Conservation (phyloP, 805 yeast genomes). For the Barnettozyma sp. region DNA sequence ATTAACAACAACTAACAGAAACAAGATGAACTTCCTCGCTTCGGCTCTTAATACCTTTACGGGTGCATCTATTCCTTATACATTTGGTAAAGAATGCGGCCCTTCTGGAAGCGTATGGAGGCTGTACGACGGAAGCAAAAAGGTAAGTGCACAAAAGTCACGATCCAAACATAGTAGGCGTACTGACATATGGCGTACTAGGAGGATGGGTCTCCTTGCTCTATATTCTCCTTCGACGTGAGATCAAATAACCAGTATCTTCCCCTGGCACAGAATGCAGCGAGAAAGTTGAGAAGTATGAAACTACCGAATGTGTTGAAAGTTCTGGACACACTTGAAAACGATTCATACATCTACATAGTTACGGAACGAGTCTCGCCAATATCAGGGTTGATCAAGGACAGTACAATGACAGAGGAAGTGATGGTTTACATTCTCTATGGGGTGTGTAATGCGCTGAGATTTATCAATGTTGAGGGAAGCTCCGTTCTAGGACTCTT, state of each 20-base stretch:
- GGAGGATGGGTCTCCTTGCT: constrained; percentile 43
- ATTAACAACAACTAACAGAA: too few species aligned
- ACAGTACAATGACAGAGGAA: constrained; percentile 37
- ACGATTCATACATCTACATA: constrained; percentile 48
- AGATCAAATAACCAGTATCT: constrained; percentile 30
- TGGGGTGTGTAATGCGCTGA: constrained; percentile 46
- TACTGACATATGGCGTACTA: constrained; percentile 29
- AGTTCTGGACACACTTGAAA: constrained; percentile 57
- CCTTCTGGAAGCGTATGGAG: constrained; percentile 47
- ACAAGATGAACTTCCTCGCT: constrained; percentile 73
- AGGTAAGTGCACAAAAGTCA: constrained; percentile 21
- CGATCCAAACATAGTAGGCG: background rate
- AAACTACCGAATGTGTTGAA: constrained; percentile 65
- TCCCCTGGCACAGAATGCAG: constrained; percentile 39
- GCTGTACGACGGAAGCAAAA: constrained; percentile 48
- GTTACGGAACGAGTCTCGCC: constrained; percentile 65
- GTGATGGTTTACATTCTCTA: constrained; percentile 48
- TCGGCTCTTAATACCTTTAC: constrained; percentile 53
- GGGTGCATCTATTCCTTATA: constrained; percentile 53
- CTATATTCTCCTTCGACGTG: constrained; percentile 60
- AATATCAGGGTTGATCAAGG: constrained; percentile 31
- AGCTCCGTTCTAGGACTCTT: constrained; percentile 59
- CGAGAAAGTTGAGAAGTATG: constrained; percentile 44
- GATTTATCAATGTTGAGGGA: constrained; percentile 49
- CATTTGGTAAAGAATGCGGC: constrained; percentile 37